phyloP scores from a whole-genome alignment of 1,284 basidiomycete species.

The Coriolopsis trogii region DNA sequence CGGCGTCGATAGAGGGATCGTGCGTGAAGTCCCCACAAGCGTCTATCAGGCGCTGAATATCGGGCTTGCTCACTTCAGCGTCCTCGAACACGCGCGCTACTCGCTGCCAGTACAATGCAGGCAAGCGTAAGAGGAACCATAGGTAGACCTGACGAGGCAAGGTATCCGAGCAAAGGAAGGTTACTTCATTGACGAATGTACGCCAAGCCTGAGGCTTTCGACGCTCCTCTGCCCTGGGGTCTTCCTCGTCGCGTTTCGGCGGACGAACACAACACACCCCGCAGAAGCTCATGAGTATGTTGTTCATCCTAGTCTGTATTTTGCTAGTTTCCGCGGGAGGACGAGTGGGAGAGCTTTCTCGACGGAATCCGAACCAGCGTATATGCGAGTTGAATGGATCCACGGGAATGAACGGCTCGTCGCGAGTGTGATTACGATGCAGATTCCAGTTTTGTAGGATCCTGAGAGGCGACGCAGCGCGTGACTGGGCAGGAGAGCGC shows the following conservation, averaged over 20 bases:
- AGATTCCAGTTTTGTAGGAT: slow-evolving; percentile 39
- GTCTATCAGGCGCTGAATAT: slow-evolving; percentile 70
- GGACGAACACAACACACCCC: slow-evolving; percentile 1
- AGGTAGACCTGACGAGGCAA: slow-evolving; percentile 65
- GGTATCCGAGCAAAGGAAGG: slow-evolving; percentile 47
- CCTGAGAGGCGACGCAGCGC: slow-evolving; percentile 47
- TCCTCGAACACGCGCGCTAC: slow-evolving; percentile 74
- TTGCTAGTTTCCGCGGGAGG: slow-evolving; percentile 1
- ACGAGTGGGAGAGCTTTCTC: slow-evolving; percentile 10
- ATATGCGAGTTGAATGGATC: slow-evolving; percentile 46
- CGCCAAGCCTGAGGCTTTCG: slow-evolving; percentile 14
- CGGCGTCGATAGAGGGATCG: slow-evolving; percentile 20
- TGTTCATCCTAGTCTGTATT: slow-evolving; percentile 13
- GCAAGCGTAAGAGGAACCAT: slow-evolving; percentile 65
- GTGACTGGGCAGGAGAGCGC: slow-evolving; percentile 41
- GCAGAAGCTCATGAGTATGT: slow-evolving; percentile 27
- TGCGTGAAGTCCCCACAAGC: slow-evolving; percentile 34
- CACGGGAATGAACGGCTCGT: slow-evolving; percentile 53
- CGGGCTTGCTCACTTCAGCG: slow-evolving; percentile 72
- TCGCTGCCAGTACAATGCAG: slow-evolving; percentile 73
- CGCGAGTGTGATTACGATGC: slow-evolving; percentile 41
- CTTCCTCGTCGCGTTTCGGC: not conserved
- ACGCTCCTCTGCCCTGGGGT: not conserved
- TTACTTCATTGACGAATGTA: slow-evolving; percentile 16
- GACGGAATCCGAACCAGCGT: slow-evolving; percentile 29